Conservation (phyloP, 495 filamentous ascomycete species). For the Aeminium ludgeri region DNA sequence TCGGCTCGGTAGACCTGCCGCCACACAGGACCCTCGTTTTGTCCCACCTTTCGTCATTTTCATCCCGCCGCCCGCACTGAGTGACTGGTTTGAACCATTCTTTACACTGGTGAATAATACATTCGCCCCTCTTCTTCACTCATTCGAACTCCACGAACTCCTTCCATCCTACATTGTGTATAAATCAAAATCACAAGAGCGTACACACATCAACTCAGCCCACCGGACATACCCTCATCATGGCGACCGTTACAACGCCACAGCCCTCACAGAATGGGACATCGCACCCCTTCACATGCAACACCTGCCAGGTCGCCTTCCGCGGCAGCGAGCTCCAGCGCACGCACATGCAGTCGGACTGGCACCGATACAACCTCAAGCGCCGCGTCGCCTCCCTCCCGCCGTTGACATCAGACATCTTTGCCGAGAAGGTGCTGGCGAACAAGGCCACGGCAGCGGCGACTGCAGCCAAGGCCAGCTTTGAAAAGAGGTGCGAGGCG, state of each 20-base stretch:
- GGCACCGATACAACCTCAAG: constrained; percentile 90
- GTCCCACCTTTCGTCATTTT: too few relatives aligned
- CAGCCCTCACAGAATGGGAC: constrained; percentile 14
- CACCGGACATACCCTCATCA: neutral
- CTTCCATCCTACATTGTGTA: too few relatives aligned
- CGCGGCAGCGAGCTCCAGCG: constrained; percentile 84
- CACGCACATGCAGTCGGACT: constrained; percentile 90
- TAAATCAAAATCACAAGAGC: too few relatives aligned
- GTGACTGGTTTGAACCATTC: too few relatives aligned
- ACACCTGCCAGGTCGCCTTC: constrained; percentile 94
- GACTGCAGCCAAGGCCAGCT: constrained; percentile 75
- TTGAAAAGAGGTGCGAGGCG: constrained; percentile 61
- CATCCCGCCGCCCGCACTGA: too few relatives aligned
- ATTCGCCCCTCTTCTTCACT: too few relatives aligned
- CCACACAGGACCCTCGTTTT: too few relatives aligned
- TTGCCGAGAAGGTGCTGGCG: constrained; percentile 92
- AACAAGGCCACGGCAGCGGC: constrained; percentile 69
- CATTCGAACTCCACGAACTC: too few relatives aligned
- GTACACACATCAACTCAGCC: too few relatives aligned
- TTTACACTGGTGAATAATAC: too few relatives aligned
- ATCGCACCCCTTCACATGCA: constrained; percentile 87
- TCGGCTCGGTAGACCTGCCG: too few relatives aligned
- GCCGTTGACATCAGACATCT: constrained; percentile 79
- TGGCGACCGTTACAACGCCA: constrained; percentile 10
- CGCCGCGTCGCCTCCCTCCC: constrained; percentile 82